Conservation (phyloP, 140 eudicot genomes). For the Stevia rebaudiana region DNA sequence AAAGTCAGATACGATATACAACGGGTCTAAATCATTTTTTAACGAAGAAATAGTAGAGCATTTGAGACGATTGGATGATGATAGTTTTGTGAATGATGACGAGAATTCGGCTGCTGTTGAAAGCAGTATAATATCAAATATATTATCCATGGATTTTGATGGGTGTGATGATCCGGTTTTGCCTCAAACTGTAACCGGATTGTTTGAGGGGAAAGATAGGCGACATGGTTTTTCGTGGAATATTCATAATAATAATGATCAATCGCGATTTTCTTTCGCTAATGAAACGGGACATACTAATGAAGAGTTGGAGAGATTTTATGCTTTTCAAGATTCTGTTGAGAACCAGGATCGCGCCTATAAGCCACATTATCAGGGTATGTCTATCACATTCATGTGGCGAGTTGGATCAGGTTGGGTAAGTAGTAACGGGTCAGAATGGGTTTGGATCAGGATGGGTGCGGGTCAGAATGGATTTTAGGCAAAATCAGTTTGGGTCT, state of each 20-base stretch:
- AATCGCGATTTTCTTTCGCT: constrained; percentile 49
- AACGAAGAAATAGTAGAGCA: constrained; percentile 88
- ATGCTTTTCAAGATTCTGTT: constrained; percentile 23
- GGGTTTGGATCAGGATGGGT: too few relatives aligned
- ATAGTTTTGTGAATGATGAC: constrained; percentile 36
- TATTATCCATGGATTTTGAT: constrained; percentile 71
- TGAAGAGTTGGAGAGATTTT: constrained; percentile 32
- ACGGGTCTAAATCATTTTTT: constrained; percentile 63
- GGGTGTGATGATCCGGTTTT: constrained; percentile 46
- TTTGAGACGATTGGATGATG: constrained; percentile 63
- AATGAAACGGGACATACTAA: constrained; percentile 35
- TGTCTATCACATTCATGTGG: constrained; percentile 2
- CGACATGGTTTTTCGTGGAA: constrained; percentile 49
- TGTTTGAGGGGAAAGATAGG: constrained; percentile 39
- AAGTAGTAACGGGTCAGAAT: too few relatives aligned
- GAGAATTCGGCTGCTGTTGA: constrained; percentile 60
- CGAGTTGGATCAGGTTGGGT: too few relatives aligned
- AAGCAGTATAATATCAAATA: constrained; percentile 70
- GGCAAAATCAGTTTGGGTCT: too few relatives aligned
- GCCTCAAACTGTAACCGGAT: constrained; percentile 37
- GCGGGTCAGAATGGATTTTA: too few relatives aligned
- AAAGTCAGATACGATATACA: constrained; percentile 64
- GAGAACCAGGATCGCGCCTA: constrained; percentile 45
- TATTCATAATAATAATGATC: constrained; percentile 42
- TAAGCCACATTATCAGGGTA: constrained; percentile 54